Percentiles rank a stretch among this genome's conserved stretches.
phyloP scores from a whole-genome alignment of 2,329 filamentous ascomycete genomes.

The Colletotrichum horii region DNA sequence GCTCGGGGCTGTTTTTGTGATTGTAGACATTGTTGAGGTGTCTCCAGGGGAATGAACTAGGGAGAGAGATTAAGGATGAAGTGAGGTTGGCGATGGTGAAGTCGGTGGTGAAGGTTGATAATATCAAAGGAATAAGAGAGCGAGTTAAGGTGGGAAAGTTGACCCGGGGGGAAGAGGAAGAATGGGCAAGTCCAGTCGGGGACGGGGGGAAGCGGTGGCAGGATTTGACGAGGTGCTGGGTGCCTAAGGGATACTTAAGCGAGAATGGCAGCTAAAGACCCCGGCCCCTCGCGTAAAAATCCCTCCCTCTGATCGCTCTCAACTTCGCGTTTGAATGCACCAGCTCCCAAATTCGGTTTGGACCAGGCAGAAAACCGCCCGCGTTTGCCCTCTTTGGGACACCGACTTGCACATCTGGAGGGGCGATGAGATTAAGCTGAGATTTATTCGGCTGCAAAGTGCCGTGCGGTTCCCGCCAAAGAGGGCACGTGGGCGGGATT shows the following conservation, averaged over 20 bases:
- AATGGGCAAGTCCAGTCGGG: conserved; percentile 6
- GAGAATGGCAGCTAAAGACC: not conserved
- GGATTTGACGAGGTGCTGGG: not conserved
- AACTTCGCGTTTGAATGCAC: not conserved
- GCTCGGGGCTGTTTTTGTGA: not conserved
- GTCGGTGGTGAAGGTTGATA: not conserved
- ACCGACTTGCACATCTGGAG: not conserved
- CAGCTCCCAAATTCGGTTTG: not conserved
- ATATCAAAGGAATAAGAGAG: not conserved
- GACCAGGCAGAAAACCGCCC: not conserved
- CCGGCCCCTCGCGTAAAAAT: not conserved
- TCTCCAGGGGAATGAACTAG: not conserved
- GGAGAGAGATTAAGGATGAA: not conserved
- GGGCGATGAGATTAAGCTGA: not conserved
- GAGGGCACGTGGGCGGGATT: not conserved
- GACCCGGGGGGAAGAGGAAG: not conserved
- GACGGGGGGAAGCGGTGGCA: not conserved
- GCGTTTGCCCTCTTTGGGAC: not conserved
- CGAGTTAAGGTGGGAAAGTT: not conserved
- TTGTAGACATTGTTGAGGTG: not conserved
- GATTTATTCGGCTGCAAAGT: not conserved
- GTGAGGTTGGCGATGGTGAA: not conserved
- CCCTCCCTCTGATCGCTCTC: not conserved
- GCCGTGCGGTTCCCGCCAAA: not conserved
- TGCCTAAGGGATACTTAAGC: conserved; percentile 10